Percentiles rank a stretch among this genome's conserved stretches.
These are phyloP conservation scores for Debaryomyces prosopidis DNA, from an alignment of 805 yeast genomes.

Conservation along the genomic window DNA sequence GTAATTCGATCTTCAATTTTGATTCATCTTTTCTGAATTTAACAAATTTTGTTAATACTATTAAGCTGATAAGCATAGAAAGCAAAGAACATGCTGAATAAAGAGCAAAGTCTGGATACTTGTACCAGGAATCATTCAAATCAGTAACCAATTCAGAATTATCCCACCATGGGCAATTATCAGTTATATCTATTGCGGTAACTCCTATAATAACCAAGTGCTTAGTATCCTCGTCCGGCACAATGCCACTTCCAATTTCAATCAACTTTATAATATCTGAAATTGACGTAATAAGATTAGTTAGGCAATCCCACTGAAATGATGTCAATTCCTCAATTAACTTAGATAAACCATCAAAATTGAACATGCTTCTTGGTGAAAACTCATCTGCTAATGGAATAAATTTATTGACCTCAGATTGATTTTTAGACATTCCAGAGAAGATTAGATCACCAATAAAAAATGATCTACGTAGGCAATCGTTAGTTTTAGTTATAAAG, in stretches of 20 bases:
- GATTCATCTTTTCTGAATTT: slow-evolving; percentile 5
- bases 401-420: not conserved
- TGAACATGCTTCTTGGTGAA: slow-evolving; percentile 22
- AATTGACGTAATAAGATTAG: slow-evolving; percentile 27
- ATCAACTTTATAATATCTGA: slow-evolving; percentile 31
- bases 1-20: slow-evolving; percentile 6
- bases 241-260: slow-evolving; percentile 30
- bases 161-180: slow-evolving; percentile 15
- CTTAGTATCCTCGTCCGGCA: slow-evolving; percentile 1
- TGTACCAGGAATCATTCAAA: slow-evolving; percentile 17
- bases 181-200: not conserved
- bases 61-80: slow-evolving; percentile 17
- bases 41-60: slow-evolving; percentile 15
- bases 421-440: slow-evolving; percentile 33
- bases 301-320: slow-evolving; percentile 29
- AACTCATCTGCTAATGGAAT: slow-evolving; percentile 16
- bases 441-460: slow-evolving; percentile 32
- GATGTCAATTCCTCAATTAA: slow-evolving; percentile 11
- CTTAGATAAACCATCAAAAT: slow-evolving; percentile 16
- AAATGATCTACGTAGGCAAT: slow-evolving; percentile 16
- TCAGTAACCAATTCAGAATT: slow-evolving; percentile 6
- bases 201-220: slow-evolving; percentile 12
- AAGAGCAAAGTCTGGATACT: slow-evolving; percentile 17
- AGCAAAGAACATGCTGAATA: slow-evolving; percentile 15
- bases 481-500: slow-evolving; percentile 28